phyloP scores from a whole-genome alignment of 345 rosid genomes.

The Chamaenerion angustifolium region DNA sequence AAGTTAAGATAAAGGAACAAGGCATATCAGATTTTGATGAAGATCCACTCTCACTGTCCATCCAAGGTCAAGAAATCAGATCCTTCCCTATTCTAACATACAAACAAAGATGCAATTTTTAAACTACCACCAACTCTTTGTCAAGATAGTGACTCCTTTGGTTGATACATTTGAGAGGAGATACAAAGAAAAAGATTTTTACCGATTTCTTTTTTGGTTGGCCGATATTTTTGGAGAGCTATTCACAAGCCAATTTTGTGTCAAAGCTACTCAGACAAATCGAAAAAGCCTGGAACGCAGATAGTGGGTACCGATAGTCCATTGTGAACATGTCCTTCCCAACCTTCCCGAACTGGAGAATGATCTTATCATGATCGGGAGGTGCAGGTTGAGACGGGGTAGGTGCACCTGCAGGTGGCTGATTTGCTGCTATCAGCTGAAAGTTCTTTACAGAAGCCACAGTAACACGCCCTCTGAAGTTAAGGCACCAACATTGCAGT shows the following conservation, averaged over 20 bases:
- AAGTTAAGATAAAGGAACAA: too few relatives aligned
- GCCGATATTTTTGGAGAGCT: constrained; percentile 9
- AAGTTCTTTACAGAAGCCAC: constrained; percentile 46
- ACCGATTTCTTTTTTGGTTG: neutral
- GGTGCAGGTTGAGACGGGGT: constrained; percentile 19
- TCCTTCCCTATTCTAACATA: too few relatives aligned
- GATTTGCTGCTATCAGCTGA: constrained; percentile 33
- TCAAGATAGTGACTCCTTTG: too few relatives aligned
- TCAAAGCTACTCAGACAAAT: constrained; percentile 99
- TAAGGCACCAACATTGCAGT: constrained; percentile 43
- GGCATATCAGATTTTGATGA: too few relatives aligned
- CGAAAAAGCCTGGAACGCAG: constrained; percentile 95
- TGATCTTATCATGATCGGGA: constrained; percentile 68
- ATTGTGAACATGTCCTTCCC: constrained; percentile 96
- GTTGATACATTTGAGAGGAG: too few relatives aligned
- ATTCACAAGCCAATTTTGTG: constrained; percentile 98
- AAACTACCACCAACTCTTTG: too few relatives aligned
- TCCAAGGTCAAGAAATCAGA: too few relatives aligned
- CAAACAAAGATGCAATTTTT: too few relatives aligned
- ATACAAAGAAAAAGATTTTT: neutral
- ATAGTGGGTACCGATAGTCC: constrained; percentile 94
- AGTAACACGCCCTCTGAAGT: constrained; percentile 38
- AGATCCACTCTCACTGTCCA: too few relatives aligned
- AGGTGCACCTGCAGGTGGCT: constrained; percentile 16
- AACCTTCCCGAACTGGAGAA: constrained; percentile 91